These are phyloP conservation scores for Fomitopsis schrenkii DNA, from an alignment of 1,284 basidiomycete genomes.

Conservation along the genomic window DNA sequence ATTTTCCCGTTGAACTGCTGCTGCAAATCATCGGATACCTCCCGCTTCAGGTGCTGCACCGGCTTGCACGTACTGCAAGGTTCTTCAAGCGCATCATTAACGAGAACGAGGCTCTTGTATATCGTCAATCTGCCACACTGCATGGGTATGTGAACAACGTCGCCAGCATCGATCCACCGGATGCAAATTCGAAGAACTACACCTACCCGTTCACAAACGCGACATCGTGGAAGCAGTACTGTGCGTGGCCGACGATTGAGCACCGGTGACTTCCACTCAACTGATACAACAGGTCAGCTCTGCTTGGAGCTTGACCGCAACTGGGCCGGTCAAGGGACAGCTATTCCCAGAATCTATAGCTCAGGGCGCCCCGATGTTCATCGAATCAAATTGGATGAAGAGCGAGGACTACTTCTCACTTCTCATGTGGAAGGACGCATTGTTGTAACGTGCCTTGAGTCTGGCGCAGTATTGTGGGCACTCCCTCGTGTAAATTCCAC, in stretches of 20 bases:
- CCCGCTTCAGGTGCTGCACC: constrained; percentile 36
- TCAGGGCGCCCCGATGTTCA: constrained; percentile 43
- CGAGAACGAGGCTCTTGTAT: constrained; percentile 45
- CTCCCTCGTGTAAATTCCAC: constrained; percentile 37
- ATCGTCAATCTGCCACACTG: constrained; percentile 45
- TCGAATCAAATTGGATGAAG: constrained; percentile 71
- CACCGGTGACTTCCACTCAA: constrained; percentile 26
- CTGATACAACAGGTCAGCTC: constrained; percentile 26
- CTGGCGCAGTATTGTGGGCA: constrained; percentile 49
- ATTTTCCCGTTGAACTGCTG: constrained; percentile 47
- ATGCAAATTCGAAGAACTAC: constrained; percentile 26
- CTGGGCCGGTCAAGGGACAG: constrained; percentile 52
- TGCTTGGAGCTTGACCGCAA: constrained; percentile 42
- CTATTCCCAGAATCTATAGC: constrained; percentile 31
- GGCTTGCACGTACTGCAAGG: constrained; percentile 34
- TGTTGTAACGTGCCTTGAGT: constrained; percentile 47
- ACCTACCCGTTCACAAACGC: constrained; percentile 30
- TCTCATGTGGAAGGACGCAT: constrained; percentile 53
- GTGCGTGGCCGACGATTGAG: constrained; percentile 34
- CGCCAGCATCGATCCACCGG: constrained; percentile 21
- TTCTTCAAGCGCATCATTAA: constrained; percentile 41
- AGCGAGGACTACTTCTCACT: constrained; percentile 49
- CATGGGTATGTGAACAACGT: constrained; percentile 39
- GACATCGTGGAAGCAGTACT: constrained; percentile 51
- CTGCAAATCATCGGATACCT: constrained; percentile 43